Base-by-base conservation (phyloP, 73 alveolate species). In the Paramecium biaurelia region DNA sequence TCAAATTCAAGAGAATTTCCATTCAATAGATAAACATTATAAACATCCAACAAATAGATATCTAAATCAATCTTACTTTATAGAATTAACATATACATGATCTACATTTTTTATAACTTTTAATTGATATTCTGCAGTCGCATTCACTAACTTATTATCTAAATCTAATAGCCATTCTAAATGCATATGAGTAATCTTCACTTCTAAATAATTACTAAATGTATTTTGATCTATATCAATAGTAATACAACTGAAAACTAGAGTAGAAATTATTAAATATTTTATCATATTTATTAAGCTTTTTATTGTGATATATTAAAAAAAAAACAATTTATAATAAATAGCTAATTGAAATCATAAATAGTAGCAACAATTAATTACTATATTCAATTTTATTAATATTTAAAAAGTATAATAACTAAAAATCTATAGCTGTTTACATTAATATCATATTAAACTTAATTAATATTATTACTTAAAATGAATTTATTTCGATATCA, bases 121-220 rank as follows among this genome's bases (percentile, higher is more conserved):
- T 9, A 74, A 35, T 32, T 74, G 7, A 35, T 32, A 74, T 35
- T 74, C 67, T 30, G 87, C 87, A 14, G 87, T 74, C 8, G 38
- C 87, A 35, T 74, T 74, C 37, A 74, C 47, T 21, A 30, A 14
- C 37, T 74, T 32, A 74, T 74, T 74, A 32, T 74, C 87, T 34
- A 74, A 74, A 74, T 74, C 87, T 24, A 74, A 18, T 15, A 74
- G 35, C 87, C 87, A 74, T 34, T 74, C 87, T 8, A 74, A 38
- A 35, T 74, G 87, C 15, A 74, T n/a, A 74, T 74, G 87, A 28
- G 1, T 32, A 14, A 32, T 74, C 5, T 23, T 10, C 18, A 74
- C 32, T 7, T 74, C 87, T n/a, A 35, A 28, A 74, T 74, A 74
- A 38, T 74, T 74, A 14, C 63, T 32, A 37, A 74, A 74, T 14